These are phyloP conservation scores for Lepiota subincarnata DNA, from an alignment of 768 basidiomycete genomes.

Conservation along the genomic window DNA sequence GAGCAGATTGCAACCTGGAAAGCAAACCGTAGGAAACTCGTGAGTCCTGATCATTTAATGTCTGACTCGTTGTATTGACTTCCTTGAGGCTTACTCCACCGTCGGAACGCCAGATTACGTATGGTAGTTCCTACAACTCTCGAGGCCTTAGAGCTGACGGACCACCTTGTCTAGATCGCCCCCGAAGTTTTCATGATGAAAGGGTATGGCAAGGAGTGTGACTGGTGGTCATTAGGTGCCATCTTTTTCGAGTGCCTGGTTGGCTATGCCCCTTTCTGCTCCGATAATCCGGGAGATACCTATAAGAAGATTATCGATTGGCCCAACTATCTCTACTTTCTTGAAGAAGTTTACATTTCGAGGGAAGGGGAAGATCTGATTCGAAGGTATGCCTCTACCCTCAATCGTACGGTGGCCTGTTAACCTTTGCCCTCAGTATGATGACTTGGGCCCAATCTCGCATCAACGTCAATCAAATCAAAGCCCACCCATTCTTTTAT, in stretches of 20 bases:
- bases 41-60: constrained; percentile 27
- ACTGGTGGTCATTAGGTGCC: constrained; percentile 99
- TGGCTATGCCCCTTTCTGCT: constrained; percentile 97
- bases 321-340: constrained; percentile 87
- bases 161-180: constrained; percentile 68
- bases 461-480: constrained; percentile 80
- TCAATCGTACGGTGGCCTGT: background rate
- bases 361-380: constrained; percentile 90
- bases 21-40: constrained; percentile 93
- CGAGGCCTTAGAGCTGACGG: too few relatives aligned
- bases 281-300: constrained; percentile 94
- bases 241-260: constrained; percentile 99
- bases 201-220: constrained; percentile 97
- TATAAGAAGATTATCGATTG: constrained; percentile 99
- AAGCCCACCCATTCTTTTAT: constrained; percentile 89
- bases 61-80: background rate
- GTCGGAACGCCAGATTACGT: constrained; percentile 62
- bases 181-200: constrained; percentile 97
- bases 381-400: constrained; percentile 50
- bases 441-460: constrained; percentile 80
- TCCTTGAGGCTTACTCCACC: constrained; percentile 84
- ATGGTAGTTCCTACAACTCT: constrained; percentile 27
- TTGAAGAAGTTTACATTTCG: constrained; percentile 92
- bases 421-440: constrained; percentile 46
- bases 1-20: constrained; percentile 99